phyloP scores from a whole-genome alignment of 768 basidiomycete species.

The Phallus indusiatus region DNA sequence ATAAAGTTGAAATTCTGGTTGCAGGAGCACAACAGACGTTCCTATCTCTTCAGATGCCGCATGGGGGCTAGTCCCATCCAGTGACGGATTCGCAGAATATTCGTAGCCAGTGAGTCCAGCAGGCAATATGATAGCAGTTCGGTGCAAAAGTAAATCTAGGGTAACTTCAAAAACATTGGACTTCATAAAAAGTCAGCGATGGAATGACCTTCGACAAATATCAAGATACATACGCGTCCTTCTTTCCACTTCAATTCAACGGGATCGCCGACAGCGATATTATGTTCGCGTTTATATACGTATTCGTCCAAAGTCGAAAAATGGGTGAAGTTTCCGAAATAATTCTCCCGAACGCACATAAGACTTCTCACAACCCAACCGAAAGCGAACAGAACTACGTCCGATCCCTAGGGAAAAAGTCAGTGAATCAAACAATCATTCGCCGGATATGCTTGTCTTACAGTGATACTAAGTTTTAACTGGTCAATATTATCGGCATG shows the following conservation, averaged over 20 bases:
- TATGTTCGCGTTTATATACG: constrained; percentile 52
- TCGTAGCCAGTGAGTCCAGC: constrained; percentile 59
- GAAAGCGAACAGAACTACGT: constrained; percentile 55
- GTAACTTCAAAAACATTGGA: constrained; percentile 77
- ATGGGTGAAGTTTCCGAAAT: constrained; percentile 89
- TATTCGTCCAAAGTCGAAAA: constrained; percentile 86
- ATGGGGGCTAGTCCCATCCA: constrained; percentile 12
- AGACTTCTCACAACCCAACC: constrained; percentile 88
- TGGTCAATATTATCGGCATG: constrained; percentile 69
- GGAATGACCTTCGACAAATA: background rate
- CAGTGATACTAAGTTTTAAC: constrained; percentile 56
- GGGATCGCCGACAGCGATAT: constrained; percentile 68
- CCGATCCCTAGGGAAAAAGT: constrained; percentile 33
- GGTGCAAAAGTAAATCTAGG: constrained; percentile 42
- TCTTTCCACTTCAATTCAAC: constrained; percentile 70
- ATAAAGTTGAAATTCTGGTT: constrained; percentile 66
- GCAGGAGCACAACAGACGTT: constrained; percentile 40
- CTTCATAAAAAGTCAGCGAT: constrained; percentile 29
- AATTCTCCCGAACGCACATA: constrained; percentile 87
- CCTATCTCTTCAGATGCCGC: constrained; percentile 34
- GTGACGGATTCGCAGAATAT: constrained; percentile 16
- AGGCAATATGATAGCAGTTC: constrained; percentile 53
- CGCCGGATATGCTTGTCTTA: constrained; percentile 23
- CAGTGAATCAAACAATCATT: background rate
- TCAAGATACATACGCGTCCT: constrained; percentile 45